phyloP scores from a whole-genome alignment of 2,329 filamentous ascomycete genomes.

The Paramyrothecium roridum region DNA sequence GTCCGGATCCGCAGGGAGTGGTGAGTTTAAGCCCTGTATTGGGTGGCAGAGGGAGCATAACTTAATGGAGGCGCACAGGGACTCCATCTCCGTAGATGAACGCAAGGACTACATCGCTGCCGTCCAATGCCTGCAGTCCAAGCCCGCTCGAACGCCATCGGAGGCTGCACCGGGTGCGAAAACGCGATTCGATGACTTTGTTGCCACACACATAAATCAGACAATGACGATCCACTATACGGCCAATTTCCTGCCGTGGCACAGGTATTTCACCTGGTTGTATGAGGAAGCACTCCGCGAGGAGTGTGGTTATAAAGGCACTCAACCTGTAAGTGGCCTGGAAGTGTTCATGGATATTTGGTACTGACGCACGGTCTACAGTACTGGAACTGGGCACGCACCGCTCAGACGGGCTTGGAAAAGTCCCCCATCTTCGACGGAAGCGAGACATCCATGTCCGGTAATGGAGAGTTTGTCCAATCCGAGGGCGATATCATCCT shows the following conservation, averaged over 20 bases:
- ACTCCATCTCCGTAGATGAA: slow-evolving; percentile 16
- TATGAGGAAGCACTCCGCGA: slow-evolving; percentile 26
- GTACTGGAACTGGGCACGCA: slow-evolving; percentile 46
- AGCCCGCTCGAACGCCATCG: slow-evolving; percentile 29
- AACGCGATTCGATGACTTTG: slow-evolving; percentile 47
- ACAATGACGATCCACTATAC: slow-evolving; percentile 40
- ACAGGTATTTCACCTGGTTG: slow-evolving; percentile 26
- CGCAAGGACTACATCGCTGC: slow-evolving; percentile 38
- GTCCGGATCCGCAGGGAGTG: slow-evolving; percentile 26
- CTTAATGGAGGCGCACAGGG: slow-evolving; percentile 10
- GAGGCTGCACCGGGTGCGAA: slow-evolving; percentile 36
- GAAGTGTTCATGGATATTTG: neutral
- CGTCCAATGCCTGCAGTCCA: slow-evolving; percentile 38
- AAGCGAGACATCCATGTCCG: slow-evolving; percentile 39
- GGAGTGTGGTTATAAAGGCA: slow-evolving; percentile 33
- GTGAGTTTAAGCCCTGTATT: slow-evolving; percentile 11
- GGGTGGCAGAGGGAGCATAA: neutral
- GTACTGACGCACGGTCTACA: slow-evolving; percentile 8
- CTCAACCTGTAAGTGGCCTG: slow-evolving; percentile 28
- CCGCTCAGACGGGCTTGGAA: slow-evolving; percentile 27
- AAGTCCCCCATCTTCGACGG: slow-evolving; percentile 47
- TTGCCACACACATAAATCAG: slow-evolving; percentile 45
- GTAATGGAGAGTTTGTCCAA: slow-evolving; percentile 35
- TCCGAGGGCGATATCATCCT: slow-evolving; percentile 16
- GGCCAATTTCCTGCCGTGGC: slow-evolving; percentile 27